Evolutionary conservation across 1,139 yeast genomes (phyloP).

Genomic region (Chernovozyma sophiae-reginae): DNA sequence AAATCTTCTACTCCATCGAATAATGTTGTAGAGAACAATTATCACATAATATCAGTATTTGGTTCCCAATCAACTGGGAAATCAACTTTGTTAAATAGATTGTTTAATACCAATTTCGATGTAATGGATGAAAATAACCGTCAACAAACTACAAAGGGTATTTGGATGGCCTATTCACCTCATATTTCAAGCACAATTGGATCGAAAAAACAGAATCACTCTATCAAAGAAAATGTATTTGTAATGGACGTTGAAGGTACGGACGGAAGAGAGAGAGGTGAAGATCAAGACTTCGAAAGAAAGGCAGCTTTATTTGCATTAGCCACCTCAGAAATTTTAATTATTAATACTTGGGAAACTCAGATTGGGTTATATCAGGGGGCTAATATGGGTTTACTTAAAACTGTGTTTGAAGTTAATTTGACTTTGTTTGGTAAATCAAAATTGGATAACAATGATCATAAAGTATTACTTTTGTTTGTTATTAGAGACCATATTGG

Average conservation of each 20-base stretch:
- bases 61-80: conserved; percentile 98
- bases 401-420: conserved; percentile 95
- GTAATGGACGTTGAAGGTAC: conserved; percentile 98
- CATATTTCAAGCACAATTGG: conserved; percentile 26
- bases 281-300: conserved; percentile 96
- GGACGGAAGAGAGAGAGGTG: conserved; percentile 97
- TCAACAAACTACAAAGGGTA: conserved; percentile 93
- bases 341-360: conserved; percentile 94
- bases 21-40: conserved; percentile 58
- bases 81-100: conserved; percentile 78
- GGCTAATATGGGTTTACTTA: conserved; percentile 91
- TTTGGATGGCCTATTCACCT: conserved; percentile 78
- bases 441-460: conserved; percentile 35
- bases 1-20: conserved; percentile 28
- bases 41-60: conserved; percentile 91
- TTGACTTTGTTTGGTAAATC: conserved; percentile 65
- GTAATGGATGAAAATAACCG: conserved; percentile 84
- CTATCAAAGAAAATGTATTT: conserved; percentile 43
- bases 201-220: conserved; percentile 13
- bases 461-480: conserved; percentile 74
- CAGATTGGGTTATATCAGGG: conserved; percentile 97
- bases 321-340: conserved; percentile 85
- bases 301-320: conserved; percentile 94
- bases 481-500: conserved; percentile 93
- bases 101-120: conserved; percentile 84